Conservation (phyloP, 768 basidiomycete genomes). For the Termitomyces sp. region DNA sequence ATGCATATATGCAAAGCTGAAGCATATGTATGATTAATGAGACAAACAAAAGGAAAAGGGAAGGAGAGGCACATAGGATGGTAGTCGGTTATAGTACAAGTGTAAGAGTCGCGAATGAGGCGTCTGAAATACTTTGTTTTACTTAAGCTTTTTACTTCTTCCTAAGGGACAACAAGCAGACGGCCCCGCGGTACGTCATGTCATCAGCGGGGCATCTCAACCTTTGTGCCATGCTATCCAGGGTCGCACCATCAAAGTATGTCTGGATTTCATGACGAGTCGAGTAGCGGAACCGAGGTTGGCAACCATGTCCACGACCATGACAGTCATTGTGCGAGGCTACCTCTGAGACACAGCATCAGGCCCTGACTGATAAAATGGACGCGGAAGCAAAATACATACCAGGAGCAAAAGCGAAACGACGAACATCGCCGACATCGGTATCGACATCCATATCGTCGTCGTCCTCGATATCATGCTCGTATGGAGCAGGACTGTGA, state of each 20-base stretch:
- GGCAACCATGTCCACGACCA: not conserved
- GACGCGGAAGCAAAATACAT: not conserved
- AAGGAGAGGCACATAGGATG: not conserved
- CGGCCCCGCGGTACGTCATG: not conserved
- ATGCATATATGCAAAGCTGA: not conserved
- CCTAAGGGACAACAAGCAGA: not conserved
- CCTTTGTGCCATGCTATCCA: not conserved
- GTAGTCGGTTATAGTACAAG: not conserved
- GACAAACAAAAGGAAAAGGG: not conserved
- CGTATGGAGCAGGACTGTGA: not conserved
- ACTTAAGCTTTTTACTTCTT: not conserved
- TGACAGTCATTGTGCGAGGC: not conserved
- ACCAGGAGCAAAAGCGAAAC: constrained; percentile 1
- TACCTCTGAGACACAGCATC: not conserved
- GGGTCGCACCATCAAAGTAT: constrained; percentile 3
- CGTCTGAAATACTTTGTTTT: not conserved
- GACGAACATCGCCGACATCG: not conserved
- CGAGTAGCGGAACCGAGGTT: constrained; percentile 5
- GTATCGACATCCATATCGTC: not conserved
- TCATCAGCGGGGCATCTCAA: not conserved
- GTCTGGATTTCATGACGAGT: not conserved
- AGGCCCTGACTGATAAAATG: not conserved
- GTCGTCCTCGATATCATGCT: not conserved
- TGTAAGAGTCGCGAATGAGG: not conserved
- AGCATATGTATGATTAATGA: not conserved